These are phyloP conservation scores for Ophiosphaerella herpotricha DNA, from an alignment of 2,329 filamentous ascomycete species.

Conservation along the genomic window DNA sequence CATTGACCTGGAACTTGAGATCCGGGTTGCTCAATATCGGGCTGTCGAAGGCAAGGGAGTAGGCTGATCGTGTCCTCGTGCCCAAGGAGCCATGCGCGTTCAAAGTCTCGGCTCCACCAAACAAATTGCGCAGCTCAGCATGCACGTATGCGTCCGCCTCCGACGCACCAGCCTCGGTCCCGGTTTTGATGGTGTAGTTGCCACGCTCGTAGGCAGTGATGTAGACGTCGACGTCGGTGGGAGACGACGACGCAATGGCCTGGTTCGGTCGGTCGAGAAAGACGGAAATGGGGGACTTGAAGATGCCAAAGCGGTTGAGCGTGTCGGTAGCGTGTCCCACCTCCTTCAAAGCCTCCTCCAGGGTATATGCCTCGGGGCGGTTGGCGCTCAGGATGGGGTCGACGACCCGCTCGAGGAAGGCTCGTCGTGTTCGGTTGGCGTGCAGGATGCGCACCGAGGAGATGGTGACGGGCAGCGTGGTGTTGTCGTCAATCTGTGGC, in stretches of 20 bases:
- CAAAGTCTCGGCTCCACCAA: slow-evolving; percentile 90
- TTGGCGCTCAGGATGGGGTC: slow-evolving; percentile 74
- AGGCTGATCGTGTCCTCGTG: slow-evolving; percentile 87
- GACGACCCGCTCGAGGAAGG: slow-evolving; percentile 83
- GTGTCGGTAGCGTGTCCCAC: slow-evolving; percentile 73
- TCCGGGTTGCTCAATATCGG: slow-evolving; percentile 86
- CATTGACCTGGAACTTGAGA: slow-evolving; percentile 77
- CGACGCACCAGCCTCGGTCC: slow-evolving; percentile 89
- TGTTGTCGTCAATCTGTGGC: slow-evolving; percentile 74
- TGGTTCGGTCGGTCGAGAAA: slow-evolving; percentile 78
- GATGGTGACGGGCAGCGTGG: slow-evolving; percentile 84
- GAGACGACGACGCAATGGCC: slow-evolving; percentile 69
- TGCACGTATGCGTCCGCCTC: slow-evolving; percentile 94
- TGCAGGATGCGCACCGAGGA: slow-evolving; percentile 83
- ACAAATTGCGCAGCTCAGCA: slow-evolving; percentile 84
- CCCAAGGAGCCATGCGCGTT: slow-evolving; percentile 86
- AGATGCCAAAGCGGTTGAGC: slow-evolving; percentile 83
- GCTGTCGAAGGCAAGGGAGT: slow-evolving; percentile 82
- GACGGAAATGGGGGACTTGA: slow-evolving; percentile 79
- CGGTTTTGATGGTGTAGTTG: slow-evolving; percentile 86
- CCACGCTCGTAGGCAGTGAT: slow-evolving; percentile 79
- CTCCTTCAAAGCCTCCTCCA: slow-evolving; percentile 74
- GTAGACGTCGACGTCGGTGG: slow-evolving; percentile 80
- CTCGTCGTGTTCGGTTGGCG: slow-evolving; percentile 78
- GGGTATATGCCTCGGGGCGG: slow-evolving; percentile 70